Percentiles rank a stretch among this genome's conserved stretches.
These are phyloP conservation scores for Mortierella sp. DNA, from an alignment of 371 early-diverging fungal genomes.

Conservation along the genomic window DNA sequence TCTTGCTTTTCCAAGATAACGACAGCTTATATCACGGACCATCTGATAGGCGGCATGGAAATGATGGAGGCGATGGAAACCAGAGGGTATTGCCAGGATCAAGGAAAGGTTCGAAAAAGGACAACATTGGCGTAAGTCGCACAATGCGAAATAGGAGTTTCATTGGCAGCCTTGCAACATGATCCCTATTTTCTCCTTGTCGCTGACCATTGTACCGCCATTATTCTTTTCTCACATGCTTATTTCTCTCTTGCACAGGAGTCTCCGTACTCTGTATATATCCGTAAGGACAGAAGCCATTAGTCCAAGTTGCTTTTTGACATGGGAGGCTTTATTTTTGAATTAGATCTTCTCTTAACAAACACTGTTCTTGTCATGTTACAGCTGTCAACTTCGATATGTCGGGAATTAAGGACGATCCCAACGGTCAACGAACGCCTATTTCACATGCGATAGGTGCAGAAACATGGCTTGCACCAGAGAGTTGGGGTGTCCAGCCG, in stretches of 20 bases:
- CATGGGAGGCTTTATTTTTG: too few relatives aligned
- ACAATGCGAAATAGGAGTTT: too few relatives aligned
- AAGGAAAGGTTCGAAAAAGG: conserved; percentile 30
- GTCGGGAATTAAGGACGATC: conserved; percentile 31
- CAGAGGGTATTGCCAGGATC: conserved; percentile 25
- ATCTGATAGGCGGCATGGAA: conserved; percentile 21
- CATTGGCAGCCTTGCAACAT: neutral
- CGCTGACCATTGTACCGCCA: neutral
- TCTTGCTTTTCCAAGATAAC: conserved; percentile 26
- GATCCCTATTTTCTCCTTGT: neutral
- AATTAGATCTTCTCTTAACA: too few relatives aligned
- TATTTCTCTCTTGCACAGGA: neutral
- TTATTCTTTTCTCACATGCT: neutral
- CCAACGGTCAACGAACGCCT: conserved; percentile 16
- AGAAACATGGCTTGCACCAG: conserved; percentile 43
- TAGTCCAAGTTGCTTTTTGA: too few relatives aligned
- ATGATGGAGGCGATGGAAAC: conserved; percentile 19
- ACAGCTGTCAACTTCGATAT: conserved; percentile 33
- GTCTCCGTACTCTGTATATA: too few relatives aligned
- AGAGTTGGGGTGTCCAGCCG: conserved; percentile 50
- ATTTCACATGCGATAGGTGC: conserved; percentile 15
- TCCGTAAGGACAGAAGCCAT: too few relatives aligned
- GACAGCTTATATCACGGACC: conserved; percentile 18
- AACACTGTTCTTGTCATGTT: neutral
- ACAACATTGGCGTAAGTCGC: neutral